Evolutionary conservation across 1,284 basidiomycete species (phyloP).

Genomic region (Leccinum idahoense): DNA sequence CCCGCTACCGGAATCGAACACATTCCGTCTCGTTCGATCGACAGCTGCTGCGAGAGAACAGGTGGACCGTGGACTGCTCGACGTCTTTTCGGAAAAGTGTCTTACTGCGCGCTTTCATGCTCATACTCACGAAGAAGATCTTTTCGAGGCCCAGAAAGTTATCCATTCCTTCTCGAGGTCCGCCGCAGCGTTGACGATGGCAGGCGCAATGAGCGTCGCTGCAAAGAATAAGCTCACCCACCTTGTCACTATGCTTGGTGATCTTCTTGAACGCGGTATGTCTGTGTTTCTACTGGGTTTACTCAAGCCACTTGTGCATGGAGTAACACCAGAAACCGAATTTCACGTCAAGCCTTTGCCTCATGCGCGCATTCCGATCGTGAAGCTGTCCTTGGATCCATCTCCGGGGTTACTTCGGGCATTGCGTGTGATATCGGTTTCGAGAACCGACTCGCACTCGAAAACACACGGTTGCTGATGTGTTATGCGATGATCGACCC

Average conservation of each 20-base stretch:
- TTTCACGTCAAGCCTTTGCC: conserved; percentile 96
- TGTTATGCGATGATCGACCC: conserved; percentile 98
- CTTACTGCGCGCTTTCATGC: conserved; percentile 58
- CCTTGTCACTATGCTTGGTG: conserved; percentile 91
- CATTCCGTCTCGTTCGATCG: conserved; percentile 65
- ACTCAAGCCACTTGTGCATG: conserved; percentile 8
- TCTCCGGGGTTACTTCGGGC: conserved; percentile 82
- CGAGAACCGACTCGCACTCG: conserved; percentile 93
- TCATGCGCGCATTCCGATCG: conserved; percentile 96
- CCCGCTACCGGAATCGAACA: conserved; percentile 47
- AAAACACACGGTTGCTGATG: conserved; percentile 93
- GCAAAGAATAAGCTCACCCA: conserved; percentile 58
- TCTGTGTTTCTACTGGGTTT: conserved; percentile 17
- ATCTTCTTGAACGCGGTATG: conserved; percentile 85
- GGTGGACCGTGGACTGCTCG: conserved; percentile 63
- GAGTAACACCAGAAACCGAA: conserved; percentile 71
- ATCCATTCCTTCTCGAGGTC: conserved; percentile 40
- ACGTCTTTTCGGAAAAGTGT: conserved; percentile 64
- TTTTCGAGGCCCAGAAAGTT: conserved; percentile 53
- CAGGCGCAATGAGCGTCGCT: conserved; percentile 44
- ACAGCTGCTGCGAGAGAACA: conserved; percentile 63
- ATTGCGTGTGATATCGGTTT: conserved; percentile 99
- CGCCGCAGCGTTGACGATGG: conserved; percentile 49
- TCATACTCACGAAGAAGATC: conserved; percentile 52
- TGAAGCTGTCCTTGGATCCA: conserved; percentile 93